These are phyloP conservation scores for Calonectria henricotiae DNA, from an alignment of 2,329 filamentous ascomycete species.

Conservation along the genomic window DNA sequence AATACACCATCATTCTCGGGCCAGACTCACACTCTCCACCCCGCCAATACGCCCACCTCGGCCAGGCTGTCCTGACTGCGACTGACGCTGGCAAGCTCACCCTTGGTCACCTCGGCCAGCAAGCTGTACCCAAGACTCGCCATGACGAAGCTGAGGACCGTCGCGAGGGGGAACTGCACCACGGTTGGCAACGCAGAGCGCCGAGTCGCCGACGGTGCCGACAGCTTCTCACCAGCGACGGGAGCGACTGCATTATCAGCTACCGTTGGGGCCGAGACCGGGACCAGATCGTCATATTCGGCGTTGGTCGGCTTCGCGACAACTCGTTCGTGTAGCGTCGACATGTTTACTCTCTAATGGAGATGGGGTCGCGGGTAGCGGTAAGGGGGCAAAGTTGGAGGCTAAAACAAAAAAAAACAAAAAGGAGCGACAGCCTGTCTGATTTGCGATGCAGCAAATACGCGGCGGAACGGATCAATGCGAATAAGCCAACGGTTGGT, in stretches of 20 bases:
- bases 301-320: slow-evolving; percentile 41
- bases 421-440: slow-evolving; percentile 9
- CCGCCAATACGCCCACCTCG: slow-evolving; percentile 71
- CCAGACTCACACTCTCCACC: slow-evolving; percentile 71
- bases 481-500: slow-evolving; percentile 12
- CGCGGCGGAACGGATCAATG: slow-evolving; percentile 24
- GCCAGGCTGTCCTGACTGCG: slow-evolving; percentile 75
- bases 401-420: not conserved
- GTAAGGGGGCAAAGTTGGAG: not conserved
- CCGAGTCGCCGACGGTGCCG: slow-evolving; percentile 22
- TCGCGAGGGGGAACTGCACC: slow-evolving; percentile 70
- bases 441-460: slow-evolving; percentile 7
- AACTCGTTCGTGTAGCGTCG: slow-evolving; percentile 49
- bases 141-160: slow-evolving; percentile 72
- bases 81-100: slow-evolving; percentile 79
- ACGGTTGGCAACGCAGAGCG: slow-evolving; percentile 61
- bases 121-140: slow-evolving; percentile 77
- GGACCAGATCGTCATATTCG: slow-evolving; percentile 42
- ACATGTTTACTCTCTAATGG: slow-evolving; percentile 4
- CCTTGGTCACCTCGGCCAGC: slow-evolving; percentile 72
- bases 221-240: not conserved
- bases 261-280: slow-evolving; percentile 27
- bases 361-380: not conserved
- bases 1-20: not conserved
- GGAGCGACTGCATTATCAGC: slow-evolving; percentile 1